Conservation (phyloP, 305 asterid species). For the Fraxinus platypoda region DNA sequence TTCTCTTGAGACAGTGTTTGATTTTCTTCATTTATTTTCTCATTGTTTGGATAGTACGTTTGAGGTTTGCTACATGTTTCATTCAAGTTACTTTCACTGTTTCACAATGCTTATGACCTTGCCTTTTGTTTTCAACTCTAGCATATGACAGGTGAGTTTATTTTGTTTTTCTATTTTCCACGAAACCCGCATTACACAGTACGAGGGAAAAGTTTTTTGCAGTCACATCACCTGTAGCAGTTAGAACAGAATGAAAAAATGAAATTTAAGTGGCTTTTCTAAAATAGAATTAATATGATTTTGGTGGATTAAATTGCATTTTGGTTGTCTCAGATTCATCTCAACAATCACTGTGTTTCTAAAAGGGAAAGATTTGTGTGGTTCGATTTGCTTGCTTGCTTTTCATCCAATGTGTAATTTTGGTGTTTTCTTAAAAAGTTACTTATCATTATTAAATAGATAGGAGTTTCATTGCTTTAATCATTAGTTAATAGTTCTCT, state of each 20-base stretch:
- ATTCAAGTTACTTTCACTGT: not conserved
- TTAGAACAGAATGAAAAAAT: not conserved
- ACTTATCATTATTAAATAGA: not conserved
- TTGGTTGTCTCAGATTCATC: not conserved
- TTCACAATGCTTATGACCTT: not conserved
- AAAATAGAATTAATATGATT: not conserved
- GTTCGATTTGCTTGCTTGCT: not conserved
- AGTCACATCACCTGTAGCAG: not conserved
- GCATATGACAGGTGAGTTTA: not conserved
- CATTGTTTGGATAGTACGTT: not conserved
- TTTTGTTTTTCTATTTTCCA: not conserved
- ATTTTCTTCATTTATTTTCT: not conserved
- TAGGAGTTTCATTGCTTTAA: slow-evolving; percentile 23
- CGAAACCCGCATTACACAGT: not conserved
- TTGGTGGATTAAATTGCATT: not conserved
- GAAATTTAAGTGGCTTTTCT: not conserved
- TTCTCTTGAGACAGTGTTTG: not conserved
- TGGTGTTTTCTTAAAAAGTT: slow-evolving; percentile 1
- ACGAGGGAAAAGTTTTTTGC: not conserved
- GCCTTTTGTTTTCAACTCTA: slow-evolving; percentile 3
- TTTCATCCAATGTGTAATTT: slow-evolving; percentile 2
- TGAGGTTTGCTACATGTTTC: not conserved
- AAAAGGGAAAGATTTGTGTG: not conserved
- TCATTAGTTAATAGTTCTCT: slow-evolving; percentile 24
- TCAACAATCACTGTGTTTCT: not conserved